A percentile compares a stretch with the other conserved stretches of the same genome.
Conservation (phyloP, 1,139 yeast genomes). For the Scheffersomyces illinoinensis region DNA sequence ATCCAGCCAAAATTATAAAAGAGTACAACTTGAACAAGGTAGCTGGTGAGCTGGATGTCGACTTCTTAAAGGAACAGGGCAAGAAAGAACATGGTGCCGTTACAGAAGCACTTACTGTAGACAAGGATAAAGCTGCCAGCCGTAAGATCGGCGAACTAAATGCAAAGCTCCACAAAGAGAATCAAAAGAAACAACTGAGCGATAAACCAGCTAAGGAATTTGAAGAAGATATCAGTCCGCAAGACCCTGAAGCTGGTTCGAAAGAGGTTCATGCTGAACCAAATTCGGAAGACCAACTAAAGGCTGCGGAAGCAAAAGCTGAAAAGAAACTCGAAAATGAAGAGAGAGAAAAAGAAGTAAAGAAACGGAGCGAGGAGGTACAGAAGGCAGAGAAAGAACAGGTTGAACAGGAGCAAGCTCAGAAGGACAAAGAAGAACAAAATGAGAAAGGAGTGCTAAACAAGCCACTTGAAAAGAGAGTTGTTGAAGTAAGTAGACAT, state of each 20-base stretch:
- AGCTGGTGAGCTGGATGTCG: constrained; percentile 32
- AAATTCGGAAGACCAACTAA: background rate
- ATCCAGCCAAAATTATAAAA: constrained; percentile 32
- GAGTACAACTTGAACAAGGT: constrained; percentile 27
- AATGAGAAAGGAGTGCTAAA: constrained; percentile 1
- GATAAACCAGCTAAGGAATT: constrained; percentile 4
- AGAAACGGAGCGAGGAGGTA: constrained; percentile 2
- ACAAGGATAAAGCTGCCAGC: constrained; percentile 18
- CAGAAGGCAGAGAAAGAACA: constrained; percentile 4
- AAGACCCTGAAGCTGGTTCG: background rate
- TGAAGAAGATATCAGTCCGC: constrained; percentile 3
- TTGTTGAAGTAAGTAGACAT: constrained; percentile 15
- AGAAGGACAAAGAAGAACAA: constrained; percentile 2
- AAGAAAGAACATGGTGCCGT: constrained; percentile 13
- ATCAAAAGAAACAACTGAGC: constrained; percentile 5
- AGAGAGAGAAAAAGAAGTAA: constrained; percentile 5
- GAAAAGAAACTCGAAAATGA: constrained; percentile 4
- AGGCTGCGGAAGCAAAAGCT: constrained; percentile 4
- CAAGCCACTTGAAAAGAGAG: background rate
- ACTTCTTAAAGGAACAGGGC: constrained; percentile 6
- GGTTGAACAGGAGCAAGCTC: background rate
- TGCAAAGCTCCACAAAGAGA: constrained; percentile 8
- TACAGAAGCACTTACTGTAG: constrained; percentile 13
- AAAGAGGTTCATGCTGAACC: background rate
- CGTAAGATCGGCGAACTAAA: constrained; percentile 13